Evolutionary conservation across 2,329 filamentous ascomycete species (phyloP).

Genomic region (Metarhizium anisopliae): DNA sequence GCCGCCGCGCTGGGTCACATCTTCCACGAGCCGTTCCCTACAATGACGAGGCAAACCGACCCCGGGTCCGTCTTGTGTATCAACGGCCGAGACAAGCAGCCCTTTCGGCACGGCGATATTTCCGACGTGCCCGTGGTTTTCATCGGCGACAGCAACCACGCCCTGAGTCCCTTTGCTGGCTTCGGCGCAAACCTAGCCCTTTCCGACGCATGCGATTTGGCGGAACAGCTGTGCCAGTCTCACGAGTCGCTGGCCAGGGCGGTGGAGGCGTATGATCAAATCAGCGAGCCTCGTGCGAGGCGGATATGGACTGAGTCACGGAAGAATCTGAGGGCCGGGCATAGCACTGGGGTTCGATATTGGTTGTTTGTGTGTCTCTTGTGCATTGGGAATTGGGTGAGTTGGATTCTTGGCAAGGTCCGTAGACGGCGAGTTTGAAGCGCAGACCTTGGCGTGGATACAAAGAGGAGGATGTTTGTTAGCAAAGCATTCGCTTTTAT

Average conservation of each 20-base stretch:
- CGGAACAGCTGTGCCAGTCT: conserved; percentile 25
- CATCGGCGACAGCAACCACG: conserved; percentile 42
- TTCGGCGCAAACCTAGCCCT: conserved; percentile 39
- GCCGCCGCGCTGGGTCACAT: conserved; percentile 21
- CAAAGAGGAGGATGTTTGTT: no score
- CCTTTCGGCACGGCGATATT: conserved; percentile 28
- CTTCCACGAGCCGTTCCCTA: conserved; percentile 30
- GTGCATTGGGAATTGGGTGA: conserved; percentile 10
- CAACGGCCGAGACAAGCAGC: conserved; percentile 34
- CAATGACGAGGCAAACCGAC: conserved; percentile 30
- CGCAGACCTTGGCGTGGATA: no score
- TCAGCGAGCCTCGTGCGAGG: background rate
- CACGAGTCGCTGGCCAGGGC: conserved; percentile 15
- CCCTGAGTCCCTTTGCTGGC: conserved; percentile 38
- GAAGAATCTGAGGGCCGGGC: conserved; percentile 13
- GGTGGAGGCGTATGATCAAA: conserved; percentile 5
- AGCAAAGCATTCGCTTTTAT: no score
- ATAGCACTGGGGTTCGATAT: conserved; percentile 16
- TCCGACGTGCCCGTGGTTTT: conserved; percentile 26
- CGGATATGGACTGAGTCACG: conserved; percentile 15
- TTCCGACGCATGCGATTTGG: conserved; percentile 37
- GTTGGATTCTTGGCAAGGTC: conserved; percentile 11
- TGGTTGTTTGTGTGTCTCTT: conserved; percentile 14
- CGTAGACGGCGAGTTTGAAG: background rate
- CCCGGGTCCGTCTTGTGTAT: conserved; percentile 25